A percentile compares a stretch with the other conserved stretches of the same genome.
These are phyloP conservation scores for Puccinia hordei DNA, from an alignment of 1,284 basidiomycete genomes.

Conservation along the genomic window DNA sequence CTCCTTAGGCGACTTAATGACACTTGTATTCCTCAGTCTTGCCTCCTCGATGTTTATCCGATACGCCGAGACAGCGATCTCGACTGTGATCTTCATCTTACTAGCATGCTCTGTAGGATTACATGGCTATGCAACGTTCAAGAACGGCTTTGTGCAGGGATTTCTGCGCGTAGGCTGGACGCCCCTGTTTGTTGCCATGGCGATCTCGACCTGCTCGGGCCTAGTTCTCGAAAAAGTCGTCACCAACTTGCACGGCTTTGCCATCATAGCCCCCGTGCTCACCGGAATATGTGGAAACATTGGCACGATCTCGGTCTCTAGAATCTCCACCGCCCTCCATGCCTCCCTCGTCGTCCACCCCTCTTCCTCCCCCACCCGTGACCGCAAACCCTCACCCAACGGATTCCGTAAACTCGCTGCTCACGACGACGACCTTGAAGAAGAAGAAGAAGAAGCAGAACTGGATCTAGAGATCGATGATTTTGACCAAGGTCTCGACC, in stretches of 20 bases:
- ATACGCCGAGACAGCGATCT: too few species aligned
- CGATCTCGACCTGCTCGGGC: constrained; percentile 85
- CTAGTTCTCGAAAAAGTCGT: constrained; percentile 89
- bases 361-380: constrained; percentile 56
- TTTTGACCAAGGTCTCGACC: background rate
- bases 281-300: constrained; percentile 84
- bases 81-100: too few species aligned
- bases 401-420: background rate
- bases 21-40: too few species aligned
- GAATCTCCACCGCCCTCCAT: constrained; percentile 82
- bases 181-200: constrained; percentile 87
- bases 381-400: constrained; percentile 52
- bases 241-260: constrained; percentile 80
- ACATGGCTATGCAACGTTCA: constrained; percentile 65
- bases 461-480: constrained; percentile 38
- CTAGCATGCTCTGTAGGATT: constrained; percentile 62
- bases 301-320: constrained; percentile 86
- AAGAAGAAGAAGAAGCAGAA: constrained; percentile 32
- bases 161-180: constrained; percentile 83
- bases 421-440: constrained; percentile 47
- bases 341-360: constrained; percentile 53
- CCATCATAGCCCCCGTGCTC: constrained; percentile 82
- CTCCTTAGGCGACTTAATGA: too few species aligned
- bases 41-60: too few species aligned
- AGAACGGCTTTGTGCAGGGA: constrained; percentile 70